Evolutionary conservation across 1,284 basidiomycete species (phyloP), one percentile per base, ranked within the genome.

Genomic region (Phlebopus sp.): DNA sequence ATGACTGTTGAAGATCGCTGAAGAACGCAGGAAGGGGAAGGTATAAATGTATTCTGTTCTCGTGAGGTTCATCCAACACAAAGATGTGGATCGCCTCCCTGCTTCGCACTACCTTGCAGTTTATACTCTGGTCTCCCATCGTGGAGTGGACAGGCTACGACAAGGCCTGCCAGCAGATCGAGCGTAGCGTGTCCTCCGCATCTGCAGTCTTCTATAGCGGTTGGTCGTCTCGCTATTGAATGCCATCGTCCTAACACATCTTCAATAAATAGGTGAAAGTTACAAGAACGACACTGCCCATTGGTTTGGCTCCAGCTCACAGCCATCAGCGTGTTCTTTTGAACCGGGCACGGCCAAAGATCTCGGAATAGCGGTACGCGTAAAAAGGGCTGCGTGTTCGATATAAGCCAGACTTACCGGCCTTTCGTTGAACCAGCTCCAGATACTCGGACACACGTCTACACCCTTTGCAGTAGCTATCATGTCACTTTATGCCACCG

Each of bases 261-360:
- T 2, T 29, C 27, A 9, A 29, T 29, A 8, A 35, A 41, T 44
- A 58, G 66, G 52, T n/a, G 57, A 53, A 1, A 15, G 37, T 17
- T 81, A 76, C 50, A 23, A 19, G 0, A 60, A 57, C 7, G 77
- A 75, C 37, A 70, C 72, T 11, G 49, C 52, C 8, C 79, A 81
- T 51, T 79, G 72, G 69, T 69, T 73, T 1, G 53, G 55, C 9
- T 76, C 78, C 8, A 79, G 74, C 49, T 57, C 66, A 0, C 70
- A 75, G 50, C 11, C 37, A 0, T 61, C 79, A 6, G 60, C 62
- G 1, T 82, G 80, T 58, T 72, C 72, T 11, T 77, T 82, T 15
- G 74, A 80, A 55, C 79, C 79, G 2, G 76, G 72, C 5, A 75
- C 71, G 2, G 59, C 72, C 2, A 65, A 67, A 19, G 80, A 79